Evolutionary conservation across 2,329 filamentous ascomycete genomes (phyloP), one percentile per base, ranked within the genome.

Genomic region (Fusarium nygamai): DNA sequence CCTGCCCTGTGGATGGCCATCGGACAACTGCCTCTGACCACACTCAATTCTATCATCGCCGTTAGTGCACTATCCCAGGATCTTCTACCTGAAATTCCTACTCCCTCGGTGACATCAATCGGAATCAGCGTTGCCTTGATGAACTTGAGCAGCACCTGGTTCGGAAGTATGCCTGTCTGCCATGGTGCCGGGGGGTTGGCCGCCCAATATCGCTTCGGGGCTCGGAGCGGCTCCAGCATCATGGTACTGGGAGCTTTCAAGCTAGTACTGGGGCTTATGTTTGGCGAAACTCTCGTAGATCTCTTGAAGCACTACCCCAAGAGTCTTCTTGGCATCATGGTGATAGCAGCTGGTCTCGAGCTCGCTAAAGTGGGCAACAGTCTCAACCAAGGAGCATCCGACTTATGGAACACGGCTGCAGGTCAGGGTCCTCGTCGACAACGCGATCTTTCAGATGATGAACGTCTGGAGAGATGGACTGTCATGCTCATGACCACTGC

Each of bases 141-240:
- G 90, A 98, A 98, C 80, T 85, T 98, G 8, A 81, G 93, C 3
- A 93, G 93, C 22, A 95, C 94, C 78, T 97, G 94, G 93, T 97
- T 98, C 78, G 95, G 95, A 54, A 93, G 93, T 10, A 98, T 98
- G 96, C 96, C 96, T 7, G 91, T 96, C 8, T 98, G 96, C 80
- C 96, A 98, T 80, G 96, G 96, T 10, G 94, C 94, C 2, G 96
- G 96, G 6, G 96, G 96, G 0, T 86, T 98, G 0, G 96, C 96
- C 10, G 96, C 93, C 0, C 96, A 98, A 81, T 94, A 94, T 81
- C 91, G 94, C 9, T 98, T 98, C 76, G 96, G 96, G 2, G 95
- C 96, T 9, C 91, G 96, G 54, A 97, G 94, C 67, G 96, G 96
- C 16, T 91, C 94, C 0, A 95, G 92, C 76, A 88, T 98, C 70